Conservation (phyloP, 23 red algal species). For the Gracilaria gracilis region DNA sequence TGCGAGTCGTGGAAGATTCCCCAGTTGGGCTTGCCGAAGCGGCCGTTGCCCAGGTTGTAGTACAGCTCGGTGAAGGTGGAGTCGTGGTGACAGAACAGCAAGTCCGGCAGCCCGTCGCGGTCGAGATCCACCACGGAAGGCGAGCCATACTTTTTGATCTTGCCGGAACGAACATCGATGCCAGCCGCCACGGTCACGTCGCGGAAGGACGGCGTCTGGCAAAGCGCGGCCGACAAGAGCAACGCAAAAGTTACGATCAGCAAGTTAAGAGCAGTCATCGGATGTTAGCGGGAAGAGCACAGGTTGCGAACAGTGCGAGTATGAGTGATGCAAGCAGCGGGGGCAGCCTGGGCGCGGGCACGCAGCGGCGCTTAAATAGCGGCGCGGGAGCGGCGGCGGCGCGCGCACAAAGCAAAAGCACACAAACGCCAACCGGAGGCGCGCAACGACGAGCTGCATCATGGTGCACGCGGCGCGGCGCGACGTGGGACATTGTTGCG, state of each 20-base stretch:
- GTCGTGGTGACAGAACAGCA: constrained; percentile 49
- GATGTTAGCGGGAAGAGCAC: neutral
- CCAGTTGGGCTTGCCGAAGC: neutral
- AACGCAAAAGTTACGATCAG: neutral
- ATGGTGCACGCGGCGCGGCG: neutral
- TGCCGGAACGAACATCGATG: neutral
- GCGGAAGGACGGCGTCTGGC: constrained; percentile 1
- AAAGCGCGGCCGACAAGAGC: neutral
- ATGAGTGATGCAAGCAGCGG: neutral
- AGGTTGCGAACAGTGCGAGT: neutral
- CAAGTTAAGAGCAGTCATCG: too few species aligned
- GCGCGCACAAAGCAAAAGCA: neutral
- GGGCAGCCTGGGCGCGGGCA: neutral
- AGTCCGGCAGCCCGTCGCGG: constrained; percentile 19
- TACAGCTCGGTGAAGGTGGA: constrained; percentile 35
- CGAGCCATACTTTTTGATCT: constrained; percentile 32
- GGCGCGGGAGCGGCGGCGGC: too few species aligned
- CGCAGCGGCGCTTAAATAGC: too few species aligned
- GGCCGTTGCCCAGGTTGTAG: constrained; percentile 32
- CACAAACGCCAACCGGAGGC: neutral
- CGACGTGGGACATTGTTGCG: neutral
- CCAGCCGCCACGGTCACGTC: constrained; percentile 3
- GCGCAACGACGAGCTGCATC: too few species aligned
- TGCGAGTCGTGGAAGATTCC: constrained; percentile 23
- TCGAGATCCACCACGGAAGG: constrained; percentile 25